A percentile compares a stretch with the other conserved stretches of the same genome.
These are phyloP conservation scores for Lizonia empirigonia DNA, from an alignment of 2,329 filamentous ascomycete species.

Conservation along the genomic window DNA sequence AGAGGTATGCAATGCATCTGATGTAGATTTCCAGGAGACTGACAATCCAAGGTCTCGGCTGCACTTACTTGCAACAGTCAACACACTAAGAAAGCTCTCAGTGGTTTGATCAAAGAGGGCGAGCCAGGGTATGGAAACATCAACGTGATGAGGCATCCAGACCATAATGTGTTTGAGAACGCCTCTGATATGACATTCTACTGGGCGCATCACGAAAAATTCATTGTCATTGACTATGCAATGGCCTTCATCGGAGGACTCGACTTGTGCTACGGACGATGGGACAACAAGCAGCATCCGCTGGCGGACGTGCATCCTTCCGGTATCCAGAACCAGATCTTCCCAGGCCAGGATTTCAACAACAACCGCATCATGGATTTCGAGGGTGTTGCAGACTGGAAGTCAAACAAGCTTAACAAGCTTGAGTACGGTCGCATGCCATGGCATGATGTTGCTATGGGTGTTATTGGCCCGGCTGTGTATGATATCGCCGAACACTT, in stretches of 20 bases:
- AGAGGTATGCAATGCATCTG: constrained; percentile 59
- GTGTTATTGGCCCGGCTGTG: constrained; percentile 83
- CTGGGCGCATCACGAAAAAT: constrained; percentile 98
- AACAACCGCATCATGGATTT: constrained; percentile 98
- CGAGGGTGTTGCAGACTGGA: constrained; percentile 87
- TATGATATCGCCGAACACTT: constrained; percentile 97
- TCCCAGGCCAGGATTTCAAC: constrained; percentile 97
- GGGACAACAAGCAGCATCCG: constrained; percentile 85
- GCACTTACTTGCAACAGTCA: constrained; percentile 85
- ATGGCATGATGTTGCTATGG: constrained; percentile 97
- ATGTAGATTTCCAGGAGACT: neutral
- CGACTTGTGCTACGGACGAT: constrained; percentile 93
- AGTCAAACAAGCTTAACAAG: constrained; percentile 89
- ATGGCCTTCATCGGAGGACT: constrained; percentile 92
- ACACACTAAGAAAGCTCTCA: constrained; percentile 87
- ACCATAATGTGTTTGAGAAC: constrained; percentile 94
- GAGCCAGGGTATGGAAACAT: constrained; percentile 87
- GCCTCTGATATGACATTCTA: constrained; percentile 96
- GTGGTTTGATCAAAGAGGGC: constrained; percentile 81
- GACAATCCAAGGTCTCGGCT: constrained; percentile 41
- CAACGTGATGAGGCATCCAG: constrained; percentile 84
- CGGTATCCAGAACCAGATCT: constrained; percentile 81
- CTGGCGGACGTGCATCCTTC: constrained; percentile 87
- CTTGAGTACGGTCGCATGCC: constrained; percentile 93
- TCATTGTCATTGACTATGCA: constrained; percentile 90